Conservation (phyloP, 129 eudicot genomes). For the Flaveria bidentis region DNA sequence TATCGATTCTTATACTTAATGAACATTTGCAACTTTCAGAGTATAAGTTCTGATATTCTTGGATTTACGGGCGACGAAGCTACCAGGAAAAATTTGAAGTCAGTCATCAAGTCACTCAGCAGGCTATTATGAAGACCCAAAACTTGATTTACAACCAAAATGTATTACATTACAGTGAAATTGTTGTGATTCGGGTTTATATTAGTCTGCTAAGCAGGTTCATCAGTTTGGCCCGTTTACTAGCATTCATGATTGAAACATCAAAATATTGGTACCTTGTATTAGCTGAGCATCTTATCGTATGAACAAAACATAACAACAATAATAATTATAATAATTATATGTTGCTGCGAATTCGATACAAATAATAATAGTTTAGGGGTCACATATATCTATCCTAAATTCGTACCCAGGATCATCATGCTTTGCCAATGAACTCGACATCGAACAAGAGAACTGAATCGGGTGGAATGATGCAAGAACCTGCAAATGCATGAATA, state of each 20-base stretch:
- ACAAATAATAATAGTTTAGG: background rate
- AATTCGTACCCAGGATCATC: background rate
- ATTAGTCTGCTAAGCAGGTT: slow-evolving; percentile 25
- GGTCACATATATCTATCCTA: slow-evolving; percentile 6
- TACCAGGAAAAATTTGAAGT: slow-evolving; percentile 69
- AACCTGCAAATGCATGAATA: slow-evolving; percentile 46
- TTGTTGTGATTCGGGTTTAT: slow-evolving; percentile 31
- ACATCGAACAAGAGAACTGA: slow-evolving; percentile 84
- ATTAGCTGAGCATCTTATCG: slow-evolving; percentile 18
- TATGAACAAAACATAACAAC: slow-evolving; percentile 26
- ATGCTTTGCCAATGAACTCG: slow-evolving; percentile 88
- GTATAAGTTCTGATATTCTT: slow-evolving; percentile 77
- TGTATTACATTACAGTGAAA: slow-evolving; percentile 13
- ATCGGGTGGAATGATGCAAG: slow-evolving; percentile 94
- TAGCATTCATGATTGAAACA: slow-evolving; percentile 17
- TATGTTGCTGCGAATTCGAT: background rate
- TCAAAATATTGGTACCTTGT: slow-evolving; percentile 17
- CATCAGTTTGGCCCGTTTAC: slow-evolving; percentile 4
- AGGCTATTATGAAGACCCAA: slow-evolving; percentile 55
- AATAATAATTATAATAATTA: background rate
- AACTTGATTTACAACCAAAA: slow-evolving; percentile 10
- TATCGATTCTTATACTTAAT: background rate
- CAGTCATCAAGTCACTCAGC: slow-evolving; percentile 79
- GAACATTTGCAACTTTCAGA: slow-evolving; percentile 41
- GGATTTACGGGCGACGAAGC: slow-evolving; percentile 95